Percentiles rank a stretch among this genome's conserved stretches.
These are phyloP conservation scores for Xylariaceae sp. DNA, from an alignment of 2,329 filamentous ascomycete genomes.

Conservation along the genomic window DNA sequence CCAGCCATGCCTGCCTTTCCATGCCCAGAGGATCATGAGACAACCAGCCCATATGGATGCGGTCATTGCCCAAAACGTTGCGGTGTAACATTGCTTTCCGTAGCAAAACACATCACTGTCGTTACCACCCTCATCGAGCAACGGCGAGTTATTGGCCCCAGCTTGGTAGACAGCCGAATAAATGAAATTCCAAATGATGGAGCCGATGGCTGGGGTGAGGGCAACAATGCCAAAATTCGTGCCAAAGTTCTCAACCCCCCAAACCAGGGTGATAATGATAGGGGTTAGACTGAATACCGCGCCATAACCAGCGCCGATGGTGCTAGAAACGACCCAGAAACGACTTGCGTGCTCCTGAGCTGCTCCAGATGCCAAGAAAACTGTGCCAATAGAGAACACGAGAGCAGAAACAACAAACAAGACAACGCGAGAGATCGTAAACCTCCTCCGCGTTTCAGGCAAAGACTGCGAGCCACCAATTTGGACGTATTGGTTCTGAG, in stretches of 20 bases:
- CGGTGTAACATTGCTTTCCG: slow-evolving; percentile 74
- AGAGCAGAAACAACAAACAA: slow-evolving; percentile 75
- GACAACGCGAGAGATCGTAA: slow-evolving; percentile 69
- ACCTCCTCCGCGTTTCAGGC: slow-evolving; percentile 34
- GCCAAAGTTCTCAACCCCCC: slow-evolving; percentile 97
- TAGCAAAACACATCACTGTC: slow-evolving; percentile 65
- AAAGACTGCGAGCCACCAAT: slow-evolving; percentile 32
- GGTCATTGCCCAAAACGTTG: slow-evolving; percentile 83
- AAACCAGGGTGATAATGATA: slow-evolving; percentile 93
- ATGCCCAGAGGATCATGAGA: slow-evolving; percentile 69
- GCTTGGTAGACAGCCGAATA: slow-evolving; percentile 79
- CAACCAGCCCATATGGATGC: slow-evolving; percentile 75
- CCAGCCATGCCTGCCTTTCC: slow-evolving; percentile 78
- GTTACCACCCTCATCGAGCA: slow-evolving; percentile 28
- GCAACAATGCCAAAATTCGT: slow-evolving; percentile 97
- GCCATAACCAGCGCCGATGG: slow-evolving; percentile 88
- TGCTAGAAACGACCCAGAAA: slow-evolving; percentile 80
- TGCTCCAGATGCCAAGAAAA: slow-evolving; percentile 71
- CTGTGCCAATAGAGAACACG: slow-evolving; percentile 70
- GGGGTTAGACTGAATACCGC: slow-evolving; percentile 86
- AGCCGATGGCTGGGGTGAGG: slow-evolving; percentile 83
- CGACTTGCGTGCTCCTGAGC: slow-evolving; percentile 71
- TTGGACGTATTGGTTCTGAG: slow-evolving; percentile 55
- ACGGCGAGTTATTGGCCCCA: slow-evolving; percentile 47
- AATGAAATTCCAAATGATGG: slow-evolving; percentile 85